A percentile compares a stretch with the other conserved stretches of the same genome.
These are phyloP conservation scores for Melaleuca quinquenervia DNA, from an alignment of 345 rosid species.

Conservation along the genomic window DNA sequence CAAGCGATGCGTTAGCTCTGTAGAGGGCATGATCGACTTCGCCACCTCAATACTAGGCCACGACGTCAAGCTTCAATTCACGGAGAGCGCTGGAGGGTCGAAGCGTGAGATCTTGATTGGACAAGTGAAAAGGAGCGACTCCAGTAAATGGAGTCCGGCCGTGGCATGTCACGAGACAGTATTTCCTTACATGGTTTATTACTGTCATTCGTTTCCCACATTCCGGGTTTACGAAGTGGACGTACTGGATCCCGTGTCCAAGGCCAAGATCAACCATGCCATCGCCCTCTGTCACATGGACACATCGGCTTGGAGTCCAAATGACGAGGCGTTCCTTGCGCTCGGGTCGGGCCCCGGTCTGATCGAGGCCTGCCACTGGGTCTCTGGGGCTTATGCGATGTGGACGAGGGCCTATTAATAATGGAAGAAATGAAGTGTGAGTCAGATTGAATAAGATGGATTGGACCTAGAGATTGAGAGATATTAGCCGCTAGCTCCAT, in stretches of 20 bases:
- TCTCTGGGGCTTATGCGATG: constrained; percentile 65
- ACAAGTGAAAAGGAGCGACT: constrained; percentile 38
- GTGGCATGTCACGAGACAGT: constrained; percentile 88
- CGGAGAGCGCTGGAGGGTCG: constrained; percentile 46
- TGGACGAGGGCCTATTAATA: constrained; percentile 40
- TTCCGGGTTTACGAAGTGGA: constrained; percentile 76
- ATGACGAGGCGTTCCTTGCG: constrained; percentile 65
- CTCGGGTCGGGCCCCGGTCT: constrained; percentile 64
- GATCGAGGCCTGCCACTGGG: constrained; percentile 82
- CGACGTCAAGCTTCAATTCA: constrained; percentile 40
- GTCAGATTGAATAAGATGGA: not conserved
- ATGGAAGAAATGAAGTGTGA: not conserved
- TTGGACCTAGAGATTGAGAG: not conserved
- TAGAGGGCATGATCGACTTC: constrained; percentile 82
- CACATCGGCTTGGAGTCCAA: constrained; percentile 68
- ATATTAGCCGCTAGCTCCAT: not conserved
- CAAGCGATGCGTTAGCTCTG: constrained; percentile 75
- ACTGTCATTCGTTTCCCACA: constrained; percentile 78
- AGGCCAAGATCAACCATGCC: constrained; percentile 54
- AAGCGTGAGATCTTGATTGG: constrained; percentile 45
- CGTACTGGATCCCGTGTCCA: constrained; percentile 34
- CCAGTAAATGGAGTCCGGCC: constrained; percentile 49
- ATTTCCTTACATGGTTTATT: constrained; percentile 66
- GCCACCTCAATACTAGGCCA: constrained; percentile 59
- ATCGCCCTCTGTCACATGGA: constrained; percentile 79